These are phyloP conservation scores for Lasiodiplodia sp. DNA, from an alignment of 2,329 filamentous ascomycete genomes.

Conservation along the genomic window DNA sequence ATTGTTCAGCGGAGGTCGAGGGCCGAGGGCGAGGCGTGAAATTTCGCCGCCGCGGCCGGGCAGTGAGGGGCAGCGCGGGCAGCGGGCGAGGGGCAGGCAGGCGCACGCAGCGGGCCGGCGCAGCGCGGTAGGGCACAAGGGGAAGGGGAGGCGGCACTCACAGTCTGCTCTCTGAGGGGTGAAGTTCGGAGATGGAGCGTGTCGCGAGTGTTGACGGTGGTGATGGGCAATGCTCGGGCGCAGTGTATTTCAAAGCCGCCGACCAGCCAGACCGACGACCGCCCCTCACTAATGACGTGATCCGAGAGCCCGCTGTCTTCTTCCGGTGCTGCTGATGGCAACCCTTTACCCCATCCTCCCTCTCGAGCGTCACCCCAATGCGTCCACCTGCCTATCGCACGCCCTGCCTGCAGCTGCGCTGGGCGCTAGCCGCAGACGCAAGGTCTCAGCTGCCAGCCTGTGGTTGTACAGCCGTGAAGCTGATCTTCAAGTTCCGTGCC, in stretches of 20 bases:
- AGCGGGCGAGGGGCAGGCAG: background rate
- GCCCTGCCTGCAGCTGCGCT: background rate
- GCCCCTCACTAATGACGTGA: slow-evolving; percentile 27
- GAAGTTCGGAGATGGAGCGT: slow-evolving; percentile 20
- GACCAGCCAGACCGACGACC: slow-evolving; percentile 18
- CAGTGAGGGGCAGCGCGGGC: slow-evolving; percentile 25
- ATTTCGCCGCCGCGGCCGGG: slow-evolving; percentile 29
- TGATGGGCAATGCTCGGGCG: slow-evolving; percentile 11
- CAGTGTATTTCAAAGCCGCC: slow-evolving; percentile 28
- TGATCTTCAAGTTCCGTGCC: slow-evolving; percentile 4
- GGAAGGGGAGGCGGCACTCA: slow-evolving; percentile 4
- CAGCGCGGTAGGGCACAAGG: slow-evolving; percentile 7
- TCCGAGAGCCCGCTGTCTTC: slow-evolving; percentile 9
- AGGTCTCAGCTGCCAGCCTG: slow-evolving; percentile 4
- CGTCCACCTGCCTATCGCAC: background rate
- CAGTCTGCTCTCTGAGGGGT: slow-evolving; percentile 8
- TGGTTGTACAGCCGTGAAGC: background rate
- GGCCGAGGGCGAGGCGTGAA: slow-evolving; percentile 19
- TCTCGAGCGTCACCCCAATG: background rate
- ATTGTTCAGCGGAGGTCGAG: slow-evolving; percentile 27
- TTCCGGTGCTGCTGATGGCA: slow-evolving; percentile 9
- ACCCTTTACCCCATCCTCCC: background rate
- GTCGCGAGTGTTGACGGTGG: slow-evolving; percentile 8
- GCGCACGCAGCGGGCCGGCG: background rate
- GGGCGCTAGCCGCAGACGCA: slow-evolving; percentile 1